Percentiles rank a stretch among this genome's conserved stretches.
These are phyloP conservation scores for Ogataea pini DNA, from an alignment of 805 yeast species.

Conservation along the genomic window DNA sequence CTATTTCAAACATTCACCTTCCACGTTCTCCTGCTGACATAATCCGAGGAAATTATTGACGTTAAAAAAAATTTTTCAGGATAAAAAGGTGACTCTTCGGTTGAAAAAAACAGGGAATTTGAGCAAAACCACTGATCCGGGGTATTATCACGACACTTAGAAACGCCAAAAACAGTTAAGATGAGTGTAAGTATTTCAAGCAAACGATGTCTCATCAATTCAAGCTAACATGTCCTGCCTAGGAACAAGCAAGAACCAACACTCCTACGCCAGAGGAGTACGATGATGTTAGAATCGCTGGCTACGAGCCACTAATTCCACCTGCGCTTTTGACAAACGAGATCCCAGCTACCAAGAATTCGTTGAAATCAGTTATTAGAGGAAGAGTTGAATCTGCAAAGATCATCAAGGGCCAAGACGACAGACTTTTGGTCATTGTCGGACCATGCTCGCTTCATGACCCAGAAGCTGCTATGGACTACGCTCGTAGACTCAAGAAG, in stretches of 20 bases:
- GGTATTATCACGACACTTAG: neutral
- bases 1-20: neutral
- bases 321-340: conserved; percentile 91
- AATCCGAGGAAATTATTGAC: neutral
- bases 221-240: neutral
- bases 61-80: neutral
- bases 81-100: neutral
- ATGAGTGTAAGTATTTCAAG: neutral
- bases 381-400: conserved; percentile 81
- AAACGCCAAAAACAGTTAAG: neutral
- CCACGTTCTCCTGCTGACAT: neutral
- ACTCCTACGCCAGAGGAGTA: conserved; percentile 66
- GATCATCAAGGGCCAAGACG: conserved; percentile 74
- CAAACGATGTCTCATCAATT: neutral
- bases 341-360: conserved; percentile 59
- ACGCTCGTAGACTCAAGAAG: conserved; percentile 67
- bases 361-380: conserved; percentile 62
- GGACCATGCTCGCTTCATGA: conserved; percentile 99
- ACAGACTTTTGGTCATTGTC: conserved; percentile 81
- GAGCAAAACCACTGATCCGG: neutral
- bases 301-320: conserved; percentile 92
- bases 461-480: conserved; percentile 83
- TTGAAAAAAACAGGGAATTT: neutral
- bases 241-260: conserved; percentile 17
- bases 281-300: conserved; percentile 74